phyloP scores from a whole-genome alignment of 2,329 filamentous ascomycete genomes.

The Harringtonia lauricola region DNA sequence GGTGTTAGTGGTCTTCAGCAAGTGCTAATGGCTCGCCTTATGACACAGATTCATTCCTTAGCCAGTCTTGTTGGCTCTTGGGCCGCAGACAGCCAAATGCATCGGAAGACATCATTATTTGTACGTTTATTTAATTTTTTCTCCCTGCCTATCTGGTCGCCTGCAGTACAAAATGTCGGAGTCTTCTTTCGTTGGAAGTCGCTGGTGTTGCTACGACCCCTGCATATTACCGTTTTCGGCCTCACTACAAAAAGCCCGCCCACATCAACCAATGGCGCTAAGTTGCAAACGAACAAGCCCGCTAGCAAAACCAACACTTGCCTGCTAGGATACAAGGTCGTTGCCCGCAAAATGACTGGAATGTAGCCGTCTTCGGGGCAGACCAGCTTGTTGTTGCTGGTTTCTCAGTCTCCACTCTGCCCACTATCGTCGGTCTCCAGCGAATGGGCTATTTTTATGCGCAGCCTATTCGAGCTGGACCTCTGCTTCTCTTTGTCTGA shows the following conservation, averaged over 20 bases:
- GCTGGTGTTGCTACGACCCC: background rate
- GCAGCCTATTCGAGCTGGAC: background rate
- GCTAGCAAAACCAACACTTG: background rate
- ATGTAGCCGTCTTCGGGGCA: background rate
- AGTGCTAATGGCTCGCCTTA: conserved; percentile 1
- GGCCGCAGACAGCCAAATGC: background rate
- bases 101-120: conserved; percentile 5
- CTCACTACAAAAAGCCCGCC: background rate
- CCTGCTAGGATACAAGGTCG: background rate
- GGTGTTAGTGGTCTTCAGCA: background rate
- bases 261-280: background rate
- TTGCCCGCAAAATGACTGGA: no score
- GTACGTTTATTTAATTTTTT: conserved; percentile 4
- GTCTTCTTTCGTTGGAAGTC: background rate
- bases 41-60: background rate
- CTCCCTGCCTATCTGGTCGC: background rate
- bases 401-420: background rate
- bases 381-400: background rate
- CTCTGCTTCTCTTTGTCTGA: background rate
- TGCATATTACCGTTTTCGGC: conserved; percentile 11
- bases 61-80: background rate
- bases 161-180: background rate
- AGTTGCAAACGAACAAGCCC: background rate
- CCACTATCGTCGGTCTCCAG: no score
- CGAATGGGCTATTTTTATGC: background rate